Percentiles rank a stretch among this genome's conserved stretches.
phyloP scores from a whole-genome alignment of 768 basidiomycete genomes.

The Cubamyces lactineus region DNA sequence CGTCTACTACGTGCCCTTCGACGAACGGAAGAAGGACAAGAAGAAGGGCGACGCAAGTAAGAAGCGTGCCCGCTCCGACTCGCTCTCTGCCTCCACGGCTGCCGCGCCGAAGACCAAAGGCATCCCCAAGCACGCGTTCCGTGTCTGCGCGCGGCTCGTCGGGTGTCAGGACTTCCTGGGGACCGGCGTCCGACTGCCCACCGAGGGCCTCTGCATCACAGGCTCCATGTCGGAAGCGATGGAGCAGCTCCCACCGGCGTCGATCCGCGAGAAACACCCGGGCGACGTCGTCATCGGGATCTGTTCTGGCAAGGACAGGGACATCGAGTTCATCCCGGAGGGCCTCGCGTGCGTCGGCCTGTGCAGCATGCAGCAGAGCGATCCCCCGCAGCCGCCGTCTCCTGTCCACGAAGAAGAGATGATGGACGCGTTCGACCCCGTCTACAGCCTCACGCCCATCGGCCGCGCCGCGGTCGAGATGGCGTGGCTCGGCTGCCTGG shows the following conservation, averaged over 20 bases:
- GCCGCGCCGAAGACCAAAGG: constrained; percentile 43
- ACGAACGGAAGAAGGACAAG: constrained; percentile 27
- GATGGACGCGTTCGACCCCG: constrained; percentile 35
- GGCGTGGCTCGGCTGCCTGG: constrained; percentile 58
- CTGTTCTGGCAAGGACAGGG: constrained; percentile 62
- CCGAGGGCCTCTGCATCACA: constrained; percentile 67
- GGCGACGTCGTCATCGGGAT: constrained; percentile 57
- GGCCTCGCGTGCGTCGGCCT: constrained; percentile 78
- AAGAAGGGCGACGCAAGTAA: constrained; percentile 43
- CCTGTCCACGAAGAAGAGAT: constrained; percentile 46
- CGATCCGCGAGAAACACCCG: constrained; percentile 39
- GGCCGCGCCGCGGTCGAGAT: constrained; percentile 56
- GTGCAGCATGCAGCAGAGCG: constrained; percentile 38
- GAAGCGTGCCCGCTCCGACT: constrained; percentile 43
- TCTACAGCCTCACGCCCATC: constrained; percentile 43
- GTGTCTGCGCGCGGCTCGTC: constrained; percentile 74
- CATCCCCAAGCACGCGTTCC: constrained; percentile 65
- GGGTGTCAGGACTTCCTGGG: constrained; percentile 72
- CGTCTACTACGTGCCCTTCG: constrained; percentile 75
- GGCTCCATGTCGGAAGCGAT: constrained; percentile 55
- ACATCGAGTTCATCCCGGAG: constrained; percentile 81
- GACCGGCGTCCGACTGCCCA: constrained; percentile 74
- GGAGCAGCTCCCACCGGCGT: constrained; percentile 38
- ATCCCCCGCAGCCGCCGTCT: constrained; percentile 26
- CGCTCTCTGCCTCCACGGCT: constrained; percentile 30